Conservation (phyloP, 2,329 filamentous ascomycete species). For the Calonectria henricotiae region DNA sequence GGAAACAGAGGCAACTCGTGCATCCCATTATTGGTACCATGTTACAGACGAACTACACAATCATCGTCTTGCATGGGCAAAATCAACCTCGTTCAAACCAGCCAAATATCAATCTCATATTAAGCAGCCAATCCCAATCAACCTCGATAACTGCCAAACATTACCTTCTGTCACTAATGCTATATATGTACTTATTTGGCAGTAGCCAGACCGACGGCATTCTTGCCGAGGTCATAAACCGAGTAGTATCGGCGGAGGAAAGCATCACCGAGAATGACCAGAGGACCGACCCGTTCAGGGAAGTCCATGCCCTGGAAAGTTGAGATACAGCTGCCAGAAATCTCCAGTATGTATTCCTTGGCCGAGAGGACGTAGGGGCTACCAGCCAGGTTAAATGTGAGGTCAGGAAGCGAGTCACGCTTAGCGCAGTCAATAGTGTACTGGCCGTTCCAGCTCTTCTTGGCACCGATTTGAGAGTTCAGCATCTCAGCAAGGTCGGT, state of each 20-base stretch:
- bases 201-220: conserved; percentile 90
- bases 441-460: conserved; percentile 98
- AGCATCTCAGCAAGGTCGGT: conserved; percentile 93
- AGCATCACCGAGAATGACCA: conserved; percentile 94
- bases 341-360: conserved; percentile 95
- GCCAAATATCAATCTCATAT: conserved; percentile 41
- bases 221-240: conserved; percentile 94
- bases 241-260: conserved; percentile 93
- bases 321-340: conserved; percentile 96
- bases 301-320: conserved; percentile 98
- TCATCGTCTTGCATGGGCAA: conserved; percentile 31
- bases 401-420: conserved; percentile 87
- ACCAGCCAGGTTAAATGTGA: conserved; percentile 91
- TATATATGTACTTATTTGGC: conserved; percentile 71
- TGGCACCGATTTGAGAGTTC: conserved; percentile 97
- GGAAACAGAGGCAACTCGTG: conserved; percentile 28
- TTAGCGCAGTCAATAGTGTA: conserved; percentile 93
- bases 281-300: conserved; percentile 88
- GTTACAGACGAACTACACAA: conserved; percentile 38
- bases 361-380: conserved; percentile 93
- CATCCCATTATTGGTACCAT: conserved; percentile 48
- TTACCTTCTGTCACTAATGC: conserved; percentile 41
- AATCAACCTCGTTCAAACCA: conserved; percentile 37
- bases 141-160: conserved; percentile 41
- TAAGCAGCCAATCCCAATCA: conserved; percentile 35